These are phyloP conservation scores for Datura wrightii DNA, from an alignment of 257 asterid genomes.

Conservation along the genomic window DNA sequence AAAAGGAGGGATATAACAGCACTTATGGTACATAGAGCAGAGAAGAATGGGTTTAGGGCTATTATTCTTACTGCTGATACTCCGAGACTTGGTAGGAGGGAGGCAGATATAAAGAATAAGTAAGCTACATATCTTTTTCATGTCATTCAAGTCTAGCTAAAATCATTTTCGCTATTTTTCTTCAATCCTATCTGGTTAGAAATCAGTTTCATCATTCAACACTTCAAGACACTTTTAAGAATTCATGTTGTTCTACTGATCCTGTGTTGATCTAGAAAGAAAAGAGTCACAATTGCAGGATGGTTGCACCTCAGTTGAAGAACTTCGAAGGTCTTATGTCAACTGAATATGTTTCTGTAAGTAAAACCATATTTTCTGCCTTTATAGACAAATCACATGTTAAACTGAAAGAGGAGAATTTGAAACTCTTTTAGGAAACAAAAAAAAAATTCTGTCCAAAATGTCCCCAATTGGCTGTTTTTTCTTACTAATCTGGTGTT, in stretches of 20 bases:
- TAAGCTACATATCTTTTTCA: constrained; percentile 30
- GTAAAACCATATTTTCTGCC: constrained; percentile 30
- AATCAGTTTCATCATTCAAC: not conserved
- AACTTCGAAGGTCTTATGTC: constrained; percentile 68
- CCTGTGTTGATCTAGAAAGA: not conserved
- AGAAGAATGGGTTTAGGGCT: constrained; percentile 70
- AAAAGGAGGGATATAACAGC: constrained; percentile 62
- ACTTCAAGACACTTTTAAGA: not conserved
- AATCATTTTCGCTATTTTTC: not conserved
- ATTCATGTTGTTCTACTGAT: not conserved
- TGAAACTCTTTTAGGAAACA: not conserved
- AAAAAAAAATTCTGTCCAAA: too few relatives aligned
- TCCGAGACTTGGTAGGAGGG: constrained; percentile 69
- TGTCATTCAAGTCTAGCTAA: constrained; percentile 9
- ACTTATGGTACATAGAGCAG: constrained; percentile 66
- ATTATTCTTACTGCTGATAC: constrained; percentile 67
- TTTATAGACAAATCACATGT: constrained; percentile 6
- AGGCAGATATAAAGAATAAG: constrained; percentile 72
- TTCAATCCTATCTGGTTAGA: not conserved
- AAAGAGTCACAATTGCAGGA: constrained; percentile 51
- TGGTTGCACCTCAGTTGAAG: constrained; percentile 58
- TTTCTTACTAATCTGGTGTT: not conserved
- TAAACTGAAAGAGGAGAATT: constrained; percentile 5
- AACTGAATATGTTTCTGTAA: constrained; percentile 46
- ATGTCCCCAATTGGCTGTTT: not conserved